Conservation (phyloP, 2,329 filamentous ascomycete genomes). For the Aspergillus melleus region DNA sequence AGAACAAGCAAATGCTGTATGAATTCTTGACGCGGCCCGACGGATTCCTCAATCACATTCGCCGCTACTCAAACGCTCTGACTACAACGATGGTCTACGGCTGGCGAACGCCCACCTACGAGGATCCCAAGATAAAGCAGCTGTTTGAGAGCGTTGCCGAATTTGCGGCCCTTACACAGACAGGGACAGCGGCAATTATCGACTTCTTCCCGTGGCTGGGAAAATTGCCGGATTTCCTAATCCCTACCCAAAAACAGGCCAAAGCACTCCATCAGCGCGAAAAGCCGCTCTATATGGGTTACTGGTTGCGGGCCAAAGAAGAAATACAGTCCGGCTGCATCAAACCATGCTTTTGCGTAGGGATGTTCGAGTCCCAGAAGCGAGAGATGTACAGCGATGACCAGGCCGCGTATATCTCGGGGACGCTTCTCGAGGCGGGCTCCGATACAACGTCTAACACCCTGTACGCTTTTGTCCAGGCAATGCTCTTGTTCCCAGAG, state of each 20-base stretch:
- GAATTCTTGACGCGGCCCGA: slow-evolving; percentile 49
- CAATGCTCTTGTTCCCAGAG: slow-evolving; percentile 50
- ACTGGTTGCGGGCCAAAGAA: slow-evolving; percentile 45
- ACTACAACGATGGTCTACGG: slow-evolving; percentile 54
- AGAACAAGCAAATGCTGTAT: slow-evolving; percentile 54
- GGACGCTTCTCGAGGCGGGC: slow-evolving; percentile 44
- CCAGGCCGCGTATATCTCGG: slow-evolving; percentile 34
- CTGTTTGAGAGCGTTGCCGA: slow-evolving; percentile 42
- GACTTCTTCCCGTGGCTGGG: slow-evolving; percentile 51
- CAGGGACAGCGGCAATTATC: slow-evolving; percentile 44
- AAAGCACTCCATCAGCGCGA: slow-evolving; percentile 47
- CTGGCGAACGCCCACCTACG: slow-evolving; percentile 42
- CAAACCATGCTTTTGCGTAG: slow-evolving; percentile 30
- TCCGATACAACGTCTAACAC: slow-evolving; percentile 54
- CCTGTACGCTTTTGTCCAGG: slow-evolving; percentile 50
- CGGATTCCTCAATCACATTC: slow-evolving; percentile 46
- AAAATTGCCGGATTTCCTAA: slow-evolving; percentile 44
- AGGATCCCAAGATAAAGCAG: slow-evolving; percentile 45
- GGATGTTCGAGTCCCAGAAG: slow-evolving; percentile 32
- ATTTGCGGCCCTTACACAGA: slow-evolving; percentile 45
- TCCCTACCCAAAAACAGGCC: slow-evolving; percentile 41
- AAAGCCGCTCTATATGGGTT: slow-evolving; percentile 41
- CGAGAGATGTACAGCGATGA: slow-evolving; percentile 32
- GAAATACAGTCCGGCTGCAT: slow-evolving; percentile 29
- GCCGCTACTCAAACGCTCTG: slow-evolving; percentile 51